Evolutionary conservation across 306 rosid species (phyloP), one percentile per base, ranked within the genome.

Genomic region (Acacia melanoxylon): DNA sequence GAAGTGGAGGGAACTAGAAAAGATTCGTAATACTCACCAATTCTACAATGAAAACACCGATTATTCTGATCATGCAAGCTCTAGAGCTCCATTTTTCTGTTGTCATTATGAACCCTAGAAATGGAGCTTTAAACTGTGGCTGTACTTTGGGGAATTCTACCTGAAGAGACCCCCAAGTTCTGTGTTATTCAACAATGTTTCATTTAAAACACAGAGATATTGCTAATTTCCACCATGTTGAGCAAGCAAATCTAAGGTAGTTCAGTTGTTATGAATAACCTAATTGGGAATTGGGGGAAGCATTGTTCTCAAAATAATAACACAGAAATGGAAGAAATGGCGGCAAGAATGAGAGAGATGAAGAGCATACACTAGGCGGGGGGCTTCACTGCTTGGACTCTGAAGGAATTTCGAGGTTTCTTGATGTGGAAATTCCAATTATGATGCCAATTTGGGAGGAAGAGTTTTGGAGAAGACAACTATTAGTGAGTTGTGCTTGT

Each of bases 31-130:
- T 45, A 81, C 89, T 91, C 68, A 92, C 98, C 91, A 87, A 75
- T 84, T 93, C 99, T 2, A 93, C 89, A 49, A 96, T 59, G 84
- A 96, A 96, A 76, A 72, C 85, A 68, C 98, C 99, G 72, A 96
- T 84, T 33, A 96, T 82, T 54, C 99, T 98, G 62, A 96, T 93
- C 98, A 96, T 95, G 77, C 96, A 89, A 70, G 99, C 97, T 85
- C 99, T 93, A 22, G 99, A 92, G 78, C 93, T 95, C 99, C 98
- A 95, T 80, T 82, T 67, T 85, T 96, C 99, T 65, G 98, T 98
- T 15, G 95, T 89, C 79, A 22, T 92, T 9, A 97, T 96, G 87
- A 96, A 96, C 61, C 99, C 99, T 75, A 87, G 85, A 88, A 93
- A 92, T 10, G 98, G 96, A 71, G 97, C 82, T 44, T 59, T 62